A percentile compares a stretch with the other conserved stretches of the same genome.
These are phyloP conservation scores for Chlorella sp. DNA, from an alignment of 139 green algal genomes.

Conservation along the genomic window DNA sequence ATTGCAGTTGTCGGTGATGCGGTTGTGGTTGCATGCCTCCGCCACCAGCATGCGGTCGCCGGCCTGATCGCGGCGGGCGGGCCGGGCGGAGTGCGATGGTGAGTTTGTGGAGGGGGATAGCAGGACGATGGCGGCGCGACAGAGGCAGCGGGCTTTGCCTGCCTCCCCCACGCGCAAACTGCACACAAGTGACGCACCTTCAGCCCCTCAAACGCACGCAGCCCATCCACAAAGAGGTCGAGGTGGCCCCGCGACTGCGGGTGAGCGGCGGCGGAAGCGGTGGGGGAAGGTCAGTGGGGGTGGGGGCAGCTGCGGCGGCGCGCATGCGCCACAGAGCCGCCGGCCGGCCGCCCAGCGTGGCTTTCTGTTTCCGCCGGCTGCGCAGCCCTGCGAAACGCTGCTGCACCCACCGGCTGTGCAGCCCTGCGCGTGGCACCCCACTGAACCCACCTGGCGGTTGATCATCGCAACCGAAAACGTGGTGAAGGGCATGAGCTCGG, in stretches of 20 bases:
- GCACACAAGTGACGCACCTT: neutral
- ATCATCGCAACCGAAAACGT: conserved; percentile 71
- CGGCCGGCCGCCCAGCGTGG: too few relatives aligned
- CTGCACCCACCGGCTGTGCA: too few relatives aligned
- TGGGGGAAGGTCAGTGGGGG: neutral
- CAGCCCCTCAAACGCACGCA: conserved; percentile 41
- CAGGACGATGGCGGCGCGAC: neutral
- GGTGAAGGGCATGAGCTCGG: conserved; percentile 60
- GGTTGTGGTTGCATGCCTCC: conserved; percentile 76
- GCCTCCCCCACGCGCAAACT: neutral
- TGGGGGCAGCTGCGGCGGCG: too few relatives aligned
- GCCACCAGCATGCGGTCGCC: conserved; percentile 56
- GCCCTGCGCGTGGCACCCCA: too few relatives aligned
- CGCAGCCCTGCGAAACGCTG: too few relatives aligned
- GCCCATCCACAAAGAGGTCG: conserved; percentile 52
- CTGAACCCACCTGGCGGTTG: too few relatives aligned
- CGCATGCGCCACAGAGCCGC: too few relatives aligned
- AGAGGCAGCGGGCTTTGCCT: neutral
- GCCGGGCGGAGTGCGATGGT: too few relatives aligned
- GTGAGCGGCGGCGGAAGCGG: conserved; percentile 53
- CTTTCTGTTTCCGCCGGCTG: too few relatives aligned
- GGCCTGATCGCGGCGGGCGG: neutral
- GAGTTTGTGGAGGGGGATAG: too few relatives aligned
- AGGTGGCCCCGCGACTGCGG: conserved; percentile 51
- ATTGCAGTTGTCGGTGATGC: conserved; percentile 68